These are phyloP conservation scores for Trypanosoma vivax DNA, from an alignment of 208 protist species.

Conservation along the genomic window DNA sequence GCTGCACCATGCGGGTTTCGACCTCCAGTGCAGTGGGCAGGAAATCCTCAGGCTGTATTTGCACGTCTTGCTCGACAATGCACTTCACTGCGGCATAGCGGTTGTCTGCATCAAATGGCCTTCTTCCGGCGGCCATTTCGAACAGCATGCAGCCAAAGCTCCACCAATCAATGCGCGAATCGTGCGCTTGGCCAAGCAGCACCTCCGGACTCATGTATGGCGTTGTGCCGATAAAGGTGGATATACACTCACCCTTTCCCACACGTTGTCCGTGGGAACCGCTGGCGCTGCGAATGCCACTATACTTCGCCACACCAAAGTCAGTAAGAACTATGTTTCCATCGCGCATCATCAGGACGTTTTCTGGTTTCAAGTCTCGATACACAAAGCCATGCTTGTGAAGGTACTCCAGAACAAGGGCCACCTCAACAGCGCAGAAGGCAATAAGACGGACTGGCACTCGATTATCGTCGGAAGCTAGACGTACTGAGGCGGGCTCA, in stretches of 20 bases:
- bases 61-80: conserved; percentile 74
- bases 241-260: conserved; percentile 26
- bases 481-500: background rate
- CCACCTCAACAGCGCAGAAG: conserved; percentile 88
- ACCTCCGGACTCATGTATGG: conserved; percentile 94
- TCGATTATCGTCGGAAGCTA: conserved; percentile 43
- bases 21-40: conserved; percentile 62
- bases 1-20: conserved; percentile 53
- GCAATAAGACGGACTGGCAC: conserved; percentile 70
- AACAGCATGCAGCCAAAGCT: conserved; percentile 92
- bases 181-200: conserved; percentile 77
- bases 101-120: conserved; percentile 62
- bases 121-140: conserved; percentile 91
- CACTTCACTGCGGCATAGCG: conserved; percentile 54
- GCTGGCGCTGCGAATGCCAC: conserved; percentile 3
- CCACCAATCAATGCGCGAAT: conserved; percentile 94
- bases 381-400: conserved; percentile 87
- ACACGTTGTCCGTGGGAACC: too few relatives aligned
- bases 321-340: conserved; percentile 93
- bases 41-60: conserved; percentile 52
- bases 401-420: conserved; percentile 84
- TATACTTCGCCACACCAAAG: conserved; percentile 92
- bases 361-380: conserved; percentile 93
- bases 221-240: conserved; percentile 92
- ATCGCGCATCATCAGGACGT: conserved; percentile 85